Base-by-base conservation (phyloP, 2,329 filamentous ascomycete species). In the Chaetomium sp. region DNA sequence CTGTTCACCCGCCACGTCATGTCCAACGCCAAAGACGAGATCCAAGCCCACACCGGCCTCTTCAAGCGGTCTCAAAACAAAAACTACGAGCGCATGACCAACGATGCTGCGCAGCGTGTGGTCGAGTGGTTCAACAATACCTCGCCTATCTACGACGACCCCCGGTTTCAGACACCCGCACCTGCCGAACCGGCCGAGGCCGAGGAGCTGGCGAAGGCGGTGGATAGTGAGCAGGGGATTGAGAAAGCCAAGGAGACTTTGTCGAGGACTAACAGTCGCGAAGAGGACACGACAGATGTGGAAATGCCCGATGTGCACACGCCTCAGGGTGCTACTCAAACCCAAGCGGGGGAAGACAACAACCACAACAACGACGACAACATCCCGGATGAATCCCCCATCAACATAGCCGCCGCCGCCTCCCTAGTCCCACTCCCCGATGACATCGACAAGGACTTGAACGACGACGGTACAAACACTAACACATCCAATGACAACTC, bases 21-120 rank as follows among this genome's bases (percentile, higher is more conserved):
- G 19, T 27, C 19, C 2, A 3, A 27, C 19, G 19, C 19, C 19
- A 27, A 27, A 27, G 19, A 27, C 19, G 19, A 27, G 19, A 27
- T 27, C 19, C 19, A 27, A 27, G 19, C 19, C 19, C 19, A 27
- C 19, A 27, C 19, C 19, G 19, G 19, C 19, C 19, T 27, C 19
- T 27, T 27, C 19, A 27, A 27, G 19, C 19, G 19, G 2, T 3
- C 19, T 3, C 19, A 79, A 55, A 81, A 78, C 62, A 85, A 88
- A 62, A 74, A 79, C 6, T 79, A 79, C 1, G 88, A 88, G 61
- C 81, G 84, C 57, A 73, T 74, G 6, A 76, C 79, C 12, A 79
- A 81, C 43, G 71, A 78, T 43, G 79, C 84, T 1, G 79, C 80
- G 42, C 76, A 79, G 57, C 68, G 82, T 45, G 76, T 85, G 3